Percentiles rank a stretch among this genome's conserved stretches.
Conservation (phyloP, 2,329 filamentous ascomycete species). For the Didymella pinodella region DNA sequence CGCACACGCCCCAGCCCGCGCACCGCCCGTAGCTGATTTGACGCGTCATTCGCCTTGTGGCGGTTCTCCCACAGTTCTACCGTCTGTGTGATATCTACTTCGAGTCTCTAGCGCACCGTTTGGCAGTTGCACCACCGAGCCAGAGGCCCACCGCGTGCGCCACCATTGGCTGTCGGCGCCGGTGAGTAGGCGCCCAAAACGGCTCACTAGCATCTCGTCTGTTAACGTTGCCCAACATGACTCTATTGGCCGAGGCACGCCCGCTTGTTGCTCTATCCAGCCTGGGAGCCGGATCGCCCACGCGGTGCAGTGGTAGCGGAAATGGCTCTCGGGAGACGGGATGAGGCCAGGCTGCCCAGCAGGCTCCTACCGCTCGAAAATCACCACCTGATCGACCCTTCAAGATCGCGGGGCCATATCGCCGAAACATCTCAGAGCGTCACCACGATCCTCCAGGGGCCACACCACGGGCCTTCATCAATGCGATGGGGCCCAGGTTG, state of each 20-base stretch:
- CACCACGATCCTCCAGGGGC: conserved; percentile 10
- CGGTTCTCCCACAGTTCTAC: conserved; percentile 31
- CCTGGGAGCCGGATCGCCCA: conserved; percentile 37
- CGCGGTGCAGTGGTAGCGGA: conserved; percentile 34
- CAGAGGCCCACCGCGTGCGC: conserved; percentile 33
- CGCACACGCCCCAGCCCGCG: conserved; percentile 23
- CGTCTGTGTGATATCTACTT: conserved; percentile 15
- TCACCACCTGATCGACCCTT: conserved; percentile 37
- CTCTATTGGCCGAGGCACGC: conserved; percentile 33
- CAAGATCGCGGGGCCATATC: conserved; percentile 37
- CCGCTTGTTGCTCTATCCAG: conserved; percentile 28
- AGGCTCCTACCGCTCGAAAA: conserved; percentile 21
- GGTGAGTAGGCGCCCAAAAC: conserved; percentile 42
- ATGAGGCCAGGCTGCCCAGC: conserved; percentile 27
- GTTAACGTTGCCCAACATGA: conserved; percentile 35
- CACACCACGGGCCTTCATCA: conserved; percentile 6
- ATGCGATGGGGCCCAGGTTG: conserved; percentile 16
- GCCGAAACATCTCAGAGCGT: conserved; percentile 27
- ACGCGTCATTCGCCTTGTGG: conserved; percentile 35
- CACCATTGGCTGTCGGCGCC: conserved; percentile 21
- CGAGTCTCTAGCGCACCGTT: conserved; percentile 46
- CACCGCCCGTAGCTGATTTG: conserved; percentile 28
- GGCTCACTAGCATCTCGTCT: conserved; percentile 31
- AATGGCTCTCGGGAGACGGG: conserved; percentile 39
- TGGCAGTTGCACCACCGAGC: conserved; percentile 42